phyloP scores from a whole-genome alignment of 495 filamentous ascomycete species.

The Lophiotrema nucula region DNA sequence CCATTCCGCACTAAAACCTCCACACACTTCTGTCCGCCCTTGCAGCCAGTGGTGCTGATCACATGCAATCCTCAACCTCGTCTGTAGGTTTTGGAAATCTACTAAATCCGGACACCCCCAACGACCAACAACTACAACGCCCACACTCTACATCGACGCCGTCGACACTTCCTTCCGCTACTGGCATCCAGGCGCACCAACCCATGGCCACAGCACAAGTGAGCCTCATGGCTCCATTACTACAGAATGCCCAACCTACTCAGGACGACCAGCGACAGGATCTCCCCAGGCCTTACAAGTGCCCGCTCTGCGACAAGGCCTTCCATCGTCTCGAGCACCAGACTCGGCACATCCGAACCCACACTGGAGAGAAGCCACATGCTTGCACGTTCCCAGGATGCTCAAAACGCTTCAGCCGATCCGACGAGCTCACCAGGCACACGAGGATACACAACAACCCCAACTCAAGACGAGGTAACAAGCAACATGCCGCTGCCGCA shows the following conservation, averaged over 20 bases:
- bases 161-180: background rate
- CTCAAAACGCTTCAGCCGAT: constrained; percentile 95
- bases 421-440: constrained; percentile 94
- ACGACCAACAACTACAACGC: constrained; percentile 15
- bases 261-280: constrained; percentile 59
- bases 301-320: constrained; percentile 95
- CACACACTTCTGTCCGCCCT: constrained; percentile 12
- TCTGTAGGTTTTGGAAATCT: constrained; percentile 35
- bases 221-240: constrained; percentile 62
- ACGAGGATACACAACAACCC: constrained; percentile 99
- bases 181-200: background rate
- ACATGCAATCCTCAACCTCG: constrained; percentile 34
- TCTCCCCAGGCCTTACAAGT: constrained; percentile 95
- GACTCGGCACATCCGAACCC: constrained; percentile 94
- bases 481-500: constrained; percentile 54
- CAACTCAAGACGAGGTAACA: constrained; percentile 91
- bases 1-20: background rate
- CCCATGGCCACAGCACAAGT: constrained; percentile 65
- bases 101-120: constrained; percentile 29
- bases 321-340: constrained; percentile 99
- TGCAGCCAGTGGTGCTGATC: constrained; percentile 31
- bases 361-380: constrained; percentile 98
- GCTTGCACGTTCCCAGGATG: constrained; percentile 92
- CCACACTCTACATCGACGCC: background rate
- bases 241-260: constrained; percentile 60